phyloP scores from a whole-genome alignment of 441 rosid species.

The Theobroma grandiflorum region DNA sequence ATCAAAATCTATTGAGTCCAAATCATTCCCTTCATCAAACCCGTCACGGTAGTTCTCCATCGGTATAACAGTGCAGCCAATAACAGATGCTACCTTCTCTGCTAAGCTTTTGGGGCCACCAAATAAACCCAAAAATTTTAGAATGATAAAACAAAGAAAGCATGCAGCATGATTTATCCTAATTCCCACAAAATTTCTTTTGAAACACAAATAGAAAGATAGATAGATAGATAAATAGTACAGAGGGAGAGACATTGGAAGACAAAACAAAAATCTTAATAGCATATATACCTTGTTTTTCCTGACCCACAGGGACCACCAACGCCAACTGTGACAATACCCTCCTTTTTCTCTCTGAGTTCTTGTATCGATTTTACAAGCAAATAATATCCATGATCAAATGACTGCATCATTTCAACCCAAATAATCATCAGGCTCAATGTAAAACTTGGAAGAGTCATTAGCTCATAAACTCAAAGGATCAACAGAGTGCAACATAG shows the following conservation, averaged over 20 bases:
- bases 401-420: constrained; percentile 63
- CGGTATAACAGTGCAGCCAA: constrained; percentile 90
- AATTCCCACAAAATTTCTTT: constrained; percentile 19
- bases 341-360: constrained; percentile 88
- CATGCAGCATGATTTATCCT: constrained; percentile 12
- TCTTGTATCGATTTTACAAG: constrained; percentile 95
- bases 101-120: constrained; percentile 75
- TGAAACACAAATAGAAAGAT: constrained; percentile 12
- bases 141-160: constrained; percentile 18
- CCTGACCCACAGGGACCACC: constrained; percentile 99
- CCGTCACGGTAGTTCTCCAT: constrained; percentile 94
- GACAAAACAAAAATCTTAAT: constrained; percentile 16
- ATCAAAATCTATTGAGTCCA: constrained; percentile 91
- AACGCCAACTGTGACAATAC: constrained; percentile 88
- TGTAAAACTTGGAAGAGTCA: not conserved
- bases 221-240: not conserved
- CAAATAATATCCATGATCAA: constrained; percentile 89
- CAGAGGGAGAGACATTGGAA: constrained; percentile 8
- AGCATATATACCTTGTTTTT: constrained; percentile 76
- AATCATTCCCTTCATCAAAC: constrained; percentile 83
- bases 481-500: constrained; percentile 16
- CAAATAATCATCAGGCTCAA: constrained; percentile 24
- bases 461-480: not conserved
- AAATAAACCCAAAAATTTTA: constrained; percentile 33
- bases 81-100: constrained; percentile 97